phyloP scores from a whole-genome alignment of 306 rosid genomes.

The Glycyrrhiza uralensis region DNA sequence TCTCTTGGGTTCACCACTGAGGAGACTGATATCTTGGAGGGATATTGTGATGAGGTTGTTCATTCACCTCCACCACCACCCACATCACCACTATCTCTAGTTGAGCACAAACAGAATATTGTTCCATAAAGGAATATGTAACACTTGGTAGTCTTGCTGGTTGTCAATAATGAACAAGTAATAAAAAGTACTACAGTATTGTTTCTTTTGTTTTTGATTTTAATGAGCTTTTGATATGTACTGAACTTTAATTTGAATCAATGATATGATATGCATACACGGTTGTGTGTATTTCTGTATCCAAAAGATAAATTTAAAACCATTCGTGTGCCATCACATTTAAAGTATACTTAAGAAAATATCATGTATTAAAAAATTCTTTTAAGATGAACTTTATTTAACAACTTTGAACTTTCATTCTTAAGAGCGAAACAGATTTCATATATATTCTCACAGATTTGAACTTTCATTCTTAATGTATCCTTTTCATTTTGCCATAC shows the following conservation, averaged over 20 bases:
- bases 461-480: too few relatives aligned
- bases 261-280: not conserved
- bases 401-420: too few relatives aligned
- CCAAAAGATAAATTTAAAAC: too few relatives aligned
- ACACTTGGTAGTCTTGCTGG: not conserved
- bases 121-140: not conserved
- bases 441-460: too few relatives aligned
- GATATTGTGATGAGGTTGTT: constrained; percentile 46
- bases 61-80: constrained; percentile 20
- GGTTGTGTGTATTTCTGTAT: not conserved
- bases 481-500: too few relatives aligned
- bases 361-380: too few relatives aligned
- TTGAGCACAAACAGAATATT: not conserved
- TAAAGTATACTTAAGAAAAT: too few relatives aligned
- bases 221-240: not conserved
- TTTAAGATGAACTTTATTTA: too few relatives aligned
- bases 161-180: not conserved
- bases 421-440: too few relatives aligned
- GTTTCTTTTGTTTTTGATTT: not conserved
- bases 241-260: not conserved
- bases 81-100: not conserved
- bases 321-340: too few relatives aligned
- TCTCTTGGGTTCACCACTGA: constrained; percentile 55
- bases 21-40: constrained; percentile 53
- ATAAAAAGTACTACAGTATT: not conserved